Conservation (phyloP, 768 basidiomycete genomes). For the Kwoniella shandongensis region DNA sequence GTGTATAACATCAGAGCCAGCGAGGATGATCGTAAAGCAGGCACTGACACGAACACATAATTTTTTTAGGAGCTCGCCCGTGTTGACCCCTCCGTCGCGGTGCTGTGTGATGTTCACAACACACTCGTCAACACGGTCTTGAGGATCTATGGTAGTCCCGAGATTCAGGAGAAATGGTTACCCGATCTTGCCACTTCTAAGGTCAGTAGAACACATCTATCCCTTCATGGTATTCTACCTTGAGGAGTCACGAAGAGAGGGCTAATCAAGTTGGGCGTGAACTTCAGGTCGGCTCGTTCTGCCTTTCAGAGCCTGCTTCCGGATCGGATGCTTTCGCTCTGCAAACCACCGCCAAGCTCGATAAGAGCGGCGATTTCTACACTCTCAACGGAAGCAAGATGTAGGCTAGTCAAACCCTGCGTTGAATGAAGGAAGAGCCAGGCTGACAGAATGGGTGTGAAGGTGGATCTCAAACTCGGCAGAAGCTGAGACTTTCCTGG, state of each 20-base stretch:
- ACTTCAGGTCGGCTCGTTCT: conserved; percentile 89
- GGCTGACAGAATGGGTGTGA: background rate
- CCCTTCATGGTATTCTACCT: conserved; percentile 3
- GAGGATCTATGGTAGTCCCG: conserved; percentile 77
- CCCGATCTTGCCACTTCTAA: conserved; percentile 75
- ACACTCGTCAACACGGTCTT: conserved; percentile 95
- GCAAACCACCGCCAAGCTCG: conserved; percentile 85
- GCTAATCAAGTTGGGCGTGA: background rate
- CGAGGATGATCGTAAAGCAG: background rate
- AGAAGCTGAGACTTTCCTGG: conserved; percentile 70
- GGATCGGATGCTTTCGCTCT: conserved; percentile 97
- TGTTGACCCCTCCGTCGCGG: conserved; percentile 92
- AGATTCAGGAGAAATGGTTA: conserved; percentile 83
- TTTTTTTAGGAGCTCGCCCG: conserved; percentile 74
- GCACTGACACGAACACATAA: background rate
- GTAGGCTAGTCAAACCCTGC: conserved; percentile 48
- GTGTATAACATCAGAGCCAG: background rate
- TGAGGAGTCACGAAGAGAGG: background rate
- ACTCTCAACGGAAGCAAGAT: conserved; percentile 95
- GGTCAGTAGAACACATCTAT: conserved; percentile 58
- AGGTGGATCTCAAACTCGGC: conserved; percentile 92
- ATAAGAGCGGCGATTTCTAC: conserved; percentile 70
- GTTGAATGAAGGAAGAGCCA: too few species aligned
- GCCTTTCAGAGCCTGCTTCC: conserved; percentile 84
- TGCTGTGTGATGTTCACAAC: conserved; percentile 96